Conservation (phyloP, 345 rosid genomes). For the Citrus maxima region DNA sequence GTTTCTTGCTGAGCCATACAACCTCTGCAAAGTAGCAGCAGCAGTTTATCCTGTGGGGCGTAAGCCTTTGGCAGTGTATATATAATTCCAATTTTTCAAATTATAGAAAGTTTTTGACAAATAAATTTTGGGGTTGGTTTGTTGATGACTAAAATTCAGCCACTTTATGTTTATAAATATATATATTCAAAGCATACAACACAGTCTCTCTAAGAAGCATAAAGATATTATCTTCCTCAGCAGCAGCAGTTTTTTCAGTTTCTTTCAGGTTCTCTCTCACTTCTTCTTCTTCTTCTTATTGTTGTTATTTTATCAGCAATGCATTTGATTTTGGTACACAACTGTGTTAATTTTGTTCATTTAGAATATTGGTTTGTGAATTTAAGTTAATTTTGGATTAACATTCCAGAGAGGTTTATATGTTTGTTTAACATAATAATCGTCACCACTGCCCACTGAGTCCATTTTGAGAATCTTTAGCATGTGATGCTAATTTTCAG, state of each 20-base stretch:
- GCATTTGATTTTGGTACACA: background rate
- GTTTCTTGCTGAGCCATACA: background rate
- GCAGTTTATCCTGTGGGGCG: background rate
- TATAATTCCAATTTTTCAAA: background rate
- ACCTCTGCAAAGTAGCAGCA: background rate
- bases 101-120: background rate
- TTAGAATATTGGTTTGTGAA: background rate
- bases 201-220: background rate
- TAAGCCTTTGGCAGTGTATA: background rate
- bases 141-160: background rate
- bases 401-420: background rate
- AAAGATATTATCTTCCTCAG: background rate
- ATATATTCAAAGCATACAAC: background rate
- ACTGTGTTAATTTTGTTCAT: background rate
- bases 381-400: background rate
- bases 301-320: background rate
- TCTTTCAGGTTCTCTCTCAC: background rate
- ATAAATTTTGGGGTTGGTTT: background rate
- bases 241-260: background rate
- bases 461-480: background rate
- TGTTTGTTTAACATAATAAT: background rate
- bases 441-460: background rate
- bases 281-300: background rate
- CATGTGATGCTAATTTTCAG: background rate
- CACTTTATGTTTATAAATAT: background rate